Base-by-base conservation (phyloP, 495 filamentous ascomycete genomes). In the Penicillium manginii region DNA sequence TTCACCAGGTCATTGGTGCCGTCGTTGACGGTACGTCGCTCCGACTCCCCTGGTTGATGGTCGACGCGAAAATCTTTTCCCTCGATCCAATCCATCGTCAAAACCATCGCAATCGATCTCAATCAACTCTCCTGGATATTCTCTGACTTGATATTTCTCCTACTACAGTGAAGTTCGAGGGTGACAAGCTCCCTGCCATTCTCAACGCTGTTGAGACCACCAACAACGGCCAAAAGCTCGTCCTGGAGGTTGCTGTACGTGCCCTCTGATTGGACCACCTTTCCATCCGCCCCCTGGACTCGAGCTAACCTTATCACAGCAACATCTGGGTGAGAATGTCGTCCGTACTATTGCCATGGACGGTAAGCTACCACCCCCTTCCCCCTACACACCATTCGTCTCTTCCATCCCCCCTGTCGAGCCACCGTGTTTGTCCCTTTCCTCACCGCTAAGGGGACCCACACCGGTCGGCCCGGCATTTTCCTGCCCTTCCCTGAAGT, bases 271-370 rank as follows among this genome's bases (percentile, higher is more conserved):
- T 65, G 56, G 65, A 51, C 33, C 50, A 22, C 19, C 72, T 63
- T 62, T 57, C 65, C 56, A 2, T 21, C 26, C 40, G 8, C 40
- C 40, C 17, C 15, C 15, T 17, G 17, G 17, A 17, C 40, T n/a
- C 40, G 50, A 57, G 62, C 68, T 73, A 72, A 75, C 61, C 26
- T 47, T 31, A 10, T 10, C 23, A 69, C 72, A 97, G 92, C 94
- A 98, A 96, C 94, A 98, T 86, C 83, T 98, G 80, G 94, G 94
- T 83, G 91, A 98, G 86, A 96, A 90, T 86, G 92, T 97, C 75
- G 96, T 98, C 78, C 89, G 94, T 81, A 93, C 91, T 75, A 98
- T 98, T 96, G 96, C 94, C 81, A 98, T 98, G 94, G 94, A 98
- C 81, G 94, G 94, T 96, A 86, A 78, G 89, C 81, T 57, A 58